Evolutionary conservation across 805 yeast genomes (phyloP).

Genomic region (Ogataea minuta): DNA sequence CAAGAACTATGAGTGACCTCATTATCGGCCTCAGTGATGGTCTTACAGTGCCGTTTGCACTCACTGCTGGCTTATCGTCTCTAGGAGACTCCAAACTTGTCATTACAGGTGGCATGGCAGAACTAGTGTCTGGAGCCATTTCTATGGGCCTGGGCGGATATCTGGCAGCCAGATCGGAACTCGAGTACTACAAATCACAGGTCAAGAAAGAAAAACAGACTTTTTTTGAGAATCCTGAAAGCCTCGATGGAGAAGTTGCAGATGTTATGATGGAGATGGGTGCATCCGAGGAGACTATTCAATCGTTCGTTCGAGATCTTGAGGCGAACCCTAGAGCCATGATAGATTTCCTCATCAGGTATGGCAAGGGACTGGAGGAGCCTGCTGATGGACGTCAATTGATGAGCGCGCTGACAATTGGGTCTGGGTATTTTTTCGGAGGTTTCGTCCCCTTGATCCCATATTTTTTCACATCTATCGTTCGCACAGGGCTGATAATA

Average conservation of each 20-base stretch:
- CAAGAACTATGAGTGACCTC: constrained; percentile 90
- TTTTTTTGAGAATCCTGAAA: constrained; percentile 62
- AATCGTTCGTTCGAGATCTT: constrained; percentile 72
- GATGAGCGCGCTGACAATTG: constrained; percentile 86
- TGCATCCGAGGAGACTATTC: constrained; percentile 68
- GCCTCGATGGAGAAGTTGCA: constrained; percentile 72
- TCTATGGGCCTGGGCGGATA: constrained; percentile 98
- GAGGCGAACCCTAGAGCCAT: constrained; percentile 73
- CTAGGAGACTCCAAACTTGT: constrained; percentile 88
- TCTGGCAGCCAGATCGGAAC: constrained; percentile 89
- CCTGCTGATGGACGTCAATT: constrained; percentile 91
- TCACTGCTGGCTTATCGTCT: constrained; percentile 92
- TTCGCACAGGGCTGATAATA: constrained; percentile 69
- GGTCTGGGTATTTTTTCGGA: constrained; percentile 83
- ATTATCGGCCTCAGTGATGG: constrained; percentile 96
- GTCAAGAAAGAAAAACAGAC: constrained; percentile 68
- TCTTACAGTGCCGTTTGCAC: constrained; percentile 96
- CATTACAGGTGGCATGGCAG: constrained; percentile 97
- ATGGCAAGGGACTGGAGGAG: constrained; percentile 90
- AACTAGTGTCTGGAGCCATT: constrained; percentile 93
- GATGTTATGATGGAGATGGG: constrained; percentile 78
- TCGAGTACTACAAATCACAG: constrained; percentile 69
- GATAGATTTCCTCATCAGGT: constrained; percentile 83
- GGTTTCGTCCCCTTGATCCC: constrained; percentile 92
- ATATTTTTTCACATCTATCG: constrained; percentile 77